Base-by-base conservation (phyloP, 805 yeast species). In the Kodamaea laetipori region DNA sequence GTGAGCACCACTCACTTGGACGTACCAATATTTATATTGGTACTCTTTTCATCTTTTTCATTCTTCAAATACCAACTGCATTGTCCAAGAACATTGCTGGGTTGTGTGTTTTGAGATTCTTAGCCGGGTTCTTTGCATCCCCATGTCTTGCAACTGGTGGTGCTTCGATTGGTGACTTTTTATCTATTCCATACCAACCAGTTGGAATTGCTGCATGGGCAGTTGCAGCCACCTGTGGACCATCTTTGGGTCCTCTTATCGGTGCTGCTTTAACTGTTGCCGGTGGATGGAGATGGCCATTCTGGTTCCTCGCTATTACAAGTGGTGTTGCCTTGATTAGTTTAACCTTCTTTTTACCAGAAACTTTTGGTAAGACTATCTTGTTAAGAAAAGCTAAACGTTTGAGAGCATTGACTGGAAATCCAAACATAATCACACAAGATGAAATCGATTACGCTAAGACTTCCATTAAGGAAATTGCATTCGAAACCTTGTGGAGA, bases 1-100 rank as follows among this genome's bases (percentile, higher is more conserved):
- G 81, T 5, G 86, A 81, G 56, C 67, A 74, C 37, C 74, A 78
- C 3, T 54, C 59, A 6, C 55, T 76, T 34, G 84, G 84, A 8
- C 67, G 84, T 45, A 76, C 75, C 43, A 62, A 70, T 13, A 67
- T 77, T n/a, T 80, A 78, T 46, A 61, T 71, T 18, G 38, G 59
- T n/a, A 66, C 82, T 2, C 58, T 77, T 24, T 59, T 76, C 37
- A 37, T 77, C 1, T 80, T 77, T 47, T 54, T 66, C 38, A 57
- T 76, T 10, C 57, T 81, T 24, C 84, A 80, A 53, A 71, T 80
- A 23, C 82, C 82, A 26, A 66, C 74, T 34, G 84, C 82, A 1
- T 61, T 76, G 21, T 69, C 69, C 1, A 52, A 66, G 11, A 77
- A 76, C 50, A 69, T 80, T 37, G 79, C 75, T 4, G 76, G 77